Percentiles rank a stretch among this genome's conserved stretches.
phyloP scores from a whole-genome alignment of 768 basidiomycete species.

The Leccinum broughii region DNA sequence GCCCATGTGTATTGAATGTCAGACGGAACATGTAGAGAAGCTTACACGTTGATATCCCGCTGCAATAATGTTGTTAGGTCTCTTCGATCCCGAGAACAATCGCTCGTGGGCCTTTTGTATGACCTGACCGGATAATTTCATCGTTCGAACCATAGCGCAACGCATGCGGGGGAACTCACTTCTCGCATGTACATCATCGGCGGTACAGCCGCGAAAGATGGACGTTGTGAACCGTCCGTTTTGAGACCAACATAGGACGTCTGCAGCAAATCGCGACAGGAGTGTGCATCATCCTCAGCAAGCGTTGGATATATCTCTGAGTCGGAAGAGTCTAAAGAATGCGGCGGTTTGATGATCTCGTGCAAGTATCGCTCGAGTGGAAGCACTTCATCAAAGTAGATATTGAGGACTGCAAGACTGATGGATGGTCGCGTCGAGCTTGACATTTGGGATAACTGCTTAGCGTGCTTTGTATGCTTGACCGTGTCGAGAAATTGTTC shows the following conservation, averaged over 20 bases:
- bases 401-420: slow-evolving; percentile 38
- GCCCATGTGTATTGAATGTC: not conserved
- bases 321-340: slow-evolving; percentile 15
- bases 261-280: slow-evolving; percentile 42
- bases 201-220: slow-evolving; percentile 31
- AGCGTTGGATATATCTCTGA: slow-evolving; percentile 6
- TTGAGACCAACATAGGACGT: slow-evolving; percentile 48
- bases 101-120: slow-evolving; percentile 61
- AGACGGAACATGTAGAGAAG: not conserved
- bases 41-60: slow-evolving; percentile 63
- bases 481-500: not conserved
- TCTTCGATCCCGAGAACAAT: slow-evolving; percentile 43
- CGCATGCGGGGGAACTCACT: slow-evolving; percentile 34
- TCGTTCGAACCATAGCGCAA: not conserved
- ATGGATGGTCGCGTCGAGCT: slow-evolving; percentile 8
- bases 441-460: slow-evolving; percentile 1
- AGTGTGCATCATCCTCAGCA: slow-evolving; percentile 23
- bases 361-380: slow-evolving; percentile 41
- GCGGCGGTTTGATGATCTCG: slow-evolving; percentile 32
- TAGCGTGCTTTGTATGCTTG: not conserved
- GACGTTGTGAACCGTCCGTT: slow-evolving; percentile 19
- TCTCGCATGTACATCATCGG: slow-evolving; percentile 56
- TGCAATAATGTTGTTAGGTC: slow-evolving; percentile 60
- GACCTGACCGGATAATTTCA: slow-evolving; percentile 40
- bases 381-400: slow-evolving; percentile 46